Evolutionary conservation across 352 stramenopile species (phyloP).

Genomic region (Pythium myriotylum): DNA sequence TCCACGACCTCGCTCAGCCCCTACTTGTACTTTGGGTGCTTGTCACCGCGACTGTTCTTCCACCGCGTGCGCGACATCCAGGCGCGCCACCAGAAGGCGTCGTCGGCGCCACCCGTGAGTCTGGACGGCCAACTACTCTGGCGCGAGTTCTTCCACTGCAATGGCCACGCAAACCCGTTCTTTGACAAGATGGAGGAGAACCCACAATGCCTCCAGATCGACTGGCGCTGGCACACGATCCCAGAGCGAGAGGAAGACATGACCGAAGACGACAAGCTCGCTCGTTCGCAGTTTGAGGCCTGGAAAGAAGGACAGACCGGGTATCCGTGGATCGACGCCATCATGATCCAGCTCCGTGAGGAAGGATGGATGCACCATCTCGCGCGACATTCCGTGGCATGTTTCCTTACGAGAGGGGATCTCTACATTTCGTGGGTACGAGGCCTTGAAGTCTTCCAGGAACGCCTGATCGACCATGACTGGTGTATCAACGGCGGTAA

Average conservation of each 20-base stretch:
- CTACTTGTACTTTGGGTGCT: constrained; percentile 94
- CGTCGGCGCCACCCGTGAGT: constrained; percentile 89
- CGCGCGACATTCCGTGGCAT: constrained; percentile 95
- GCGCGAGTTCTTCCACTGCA: constrained; percentile 95
- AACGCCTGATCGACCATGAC: constrained; percentile 95
- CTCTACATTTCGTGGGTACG: constrained; percentile 96
- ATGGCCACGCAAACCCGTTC: constrained; percentile 76
- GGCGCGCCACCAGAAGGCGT: constrained; percentile 57
- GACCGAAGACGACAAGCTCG: constrained; percentile 86
- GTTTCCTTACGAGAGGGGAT: constrained; percentile 98
- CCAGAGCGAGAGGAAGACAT: constrained; percentile 55
- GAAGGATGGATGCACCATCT: constrained; percentile 92
- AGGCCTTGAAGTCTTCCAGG: constrained; percentile 91
- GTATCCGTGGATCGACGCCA: constrained; percentile 98
- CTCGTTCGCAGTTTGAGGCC: constrained; percentile 80
- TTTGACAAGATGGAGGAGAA: constrained; percentile 96
- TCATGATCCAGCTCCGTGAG: constrained; percentile 93
- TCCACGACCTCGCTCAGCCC: constrained; percentile 96
- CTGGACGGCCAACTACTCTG: constrained; percentile 95
- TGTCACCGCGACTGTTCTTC: constrained; percentile 92
- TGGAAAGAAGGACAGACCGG: constrained; percentile 96
- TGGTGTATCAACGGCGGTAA: constrained; percentile 98
- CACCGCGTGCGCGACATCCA: constrained; percentile 86
- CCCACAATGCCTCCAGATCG: constrained; percentile 86
- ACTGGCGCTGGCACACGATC: constrained; percentile 89